These are phyloP conservation scores for Arctium minus DNA, from an alignment of 129 eudicot species.

Conservation along the genomic window DNA sequence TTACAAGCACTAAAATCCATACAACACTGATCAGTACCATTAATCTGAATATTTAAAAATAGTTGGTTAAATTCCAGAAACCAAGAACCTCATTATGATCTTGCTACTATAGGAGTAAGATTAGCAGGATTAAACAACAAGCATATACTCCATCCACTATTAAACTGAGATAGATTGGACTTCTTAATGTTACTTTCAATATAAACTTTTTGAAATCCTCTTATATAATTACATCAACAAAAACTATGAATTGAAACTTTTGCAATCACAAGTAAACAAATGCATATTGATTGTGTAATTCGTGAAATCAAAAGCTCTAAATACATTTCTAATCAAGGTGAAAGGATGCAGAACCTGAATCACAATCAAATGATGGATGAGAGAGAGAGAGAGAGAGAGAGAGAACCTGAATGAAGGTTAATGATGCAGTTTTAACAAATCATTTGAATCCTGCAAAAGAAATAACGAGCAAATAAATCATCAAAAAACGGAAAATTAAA, in stretches of 20 bases:
- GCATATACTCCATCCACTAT: background rate
- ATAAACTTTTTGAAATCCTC: background rate
- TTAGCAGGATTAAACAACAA: background rate
- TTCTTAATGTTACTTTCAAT: background rate
- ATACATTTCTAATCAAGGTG: background rate
- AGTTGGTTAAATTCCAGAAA: background rate
- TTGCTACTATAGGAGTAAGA: background rate
- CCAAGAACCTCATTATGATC: background rate
- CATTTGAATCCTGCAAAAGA: constrained; percentile 17
- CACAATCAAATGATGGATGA: background rate
- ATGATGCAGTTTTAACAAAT: constrained; percentile 10
- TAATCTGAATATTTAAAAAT: background rate
- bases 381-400: background rate
- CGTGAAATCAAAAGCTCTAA: background rate
- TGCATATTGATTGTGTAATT: background rate
- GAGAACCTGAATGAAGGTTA: background rate
- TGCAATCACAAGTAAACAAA: background rate
- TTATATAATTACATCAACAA: background rate
- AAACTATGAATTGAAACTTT: background rate
- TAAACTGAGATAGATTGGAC: background rate
- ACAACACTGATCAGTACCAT: background rate
- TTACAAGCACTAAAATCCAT: background rate
- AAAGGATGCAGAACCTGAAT: background rate
- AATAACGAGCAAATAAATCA: no score
- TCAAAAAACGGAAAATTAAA: no score